Evolutionary conservation across 495 filamentous ascomycete species (phyloP).

Genomic region (Hypoxylon subgilvum): DNA sequence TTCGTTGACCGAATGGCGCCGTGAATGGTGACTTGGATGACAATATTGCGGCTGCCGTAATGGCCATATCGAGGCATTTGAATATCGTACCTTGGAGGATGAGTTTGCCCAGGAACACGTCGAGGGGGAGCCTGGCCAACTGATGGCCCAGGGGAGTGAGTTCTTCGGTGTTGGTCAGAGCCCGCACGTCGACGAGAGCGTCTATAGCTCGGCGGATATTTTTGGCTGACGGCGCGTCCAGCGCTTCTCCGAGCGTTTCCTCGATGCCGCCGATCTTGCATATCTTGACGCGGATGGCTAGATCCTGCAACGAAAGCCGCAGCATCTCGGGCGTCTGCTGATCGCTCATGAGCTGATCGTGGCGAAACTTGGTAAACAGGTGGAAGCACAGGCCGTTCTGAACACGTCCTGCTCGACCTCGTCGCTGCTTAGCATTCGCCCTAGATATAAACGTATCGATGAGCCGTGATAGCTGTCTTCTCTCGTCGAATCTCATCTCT

Average conservation of each 20-base stretch:
- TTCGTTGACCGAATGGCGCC: slow-evolving; percentile 78
- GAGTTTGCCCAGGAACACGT: slow-evolving; percentile 93
- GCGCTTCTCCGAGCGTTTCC: slow-evolving; percentile 81
- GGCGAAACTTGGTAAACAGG: slow-evolving; percentile 84
- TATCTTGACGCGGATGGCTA: slow-evolving; percentile 95
- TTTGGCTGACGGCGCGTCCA: slow-evolving; percentile 87
- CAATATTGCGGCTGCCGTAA: slow-evolving; percentile 89
- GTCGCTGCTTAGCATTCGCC: slow-evolving; percentile 91
- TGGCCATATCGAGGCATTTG: slow-evolving; percentile 84
- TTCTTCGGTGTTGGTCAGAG: slow-evolving; percentile 78
- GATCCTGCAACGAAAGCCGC: slow-evolving; percentile 88
- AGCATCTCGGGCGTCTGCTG: slow-evolving; percentile 97
- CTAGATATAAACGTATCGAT: slow-evolving; percentile 92
- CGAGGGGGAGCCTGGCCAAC: slow-evolving; percentile 84
- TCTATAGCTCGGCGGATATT: slow-evolving; percentile 93
- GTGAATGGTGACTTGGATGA: slow-evolving; percentile 95
- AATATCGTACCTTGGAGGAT: slow-evolving; percentile 83
- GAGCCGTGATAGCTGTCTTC: slow-evolving; percentile 84
- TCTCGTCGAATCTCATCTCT: slow-evolving; percentile 94
- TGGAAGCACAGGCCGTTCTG: slow-evolving; percentile 95
- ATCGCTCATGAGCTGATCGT: slow-evolving; percentile 79
- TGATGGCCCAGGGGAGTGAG: slow-evolving; percentile 86
- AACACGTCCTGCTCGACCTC: slow-evolving; percentile 94
- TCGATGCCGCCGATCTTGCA: slow-evolving; percentile 93
- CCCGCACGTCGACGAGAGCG: slow-evolving; percentile 89